These are phyloP conservation scores for Apiospora kogelbergensis DNA, from an alignment of 2,329 filamentous ascomycete species.

Conservation along the genomic window DNA sequence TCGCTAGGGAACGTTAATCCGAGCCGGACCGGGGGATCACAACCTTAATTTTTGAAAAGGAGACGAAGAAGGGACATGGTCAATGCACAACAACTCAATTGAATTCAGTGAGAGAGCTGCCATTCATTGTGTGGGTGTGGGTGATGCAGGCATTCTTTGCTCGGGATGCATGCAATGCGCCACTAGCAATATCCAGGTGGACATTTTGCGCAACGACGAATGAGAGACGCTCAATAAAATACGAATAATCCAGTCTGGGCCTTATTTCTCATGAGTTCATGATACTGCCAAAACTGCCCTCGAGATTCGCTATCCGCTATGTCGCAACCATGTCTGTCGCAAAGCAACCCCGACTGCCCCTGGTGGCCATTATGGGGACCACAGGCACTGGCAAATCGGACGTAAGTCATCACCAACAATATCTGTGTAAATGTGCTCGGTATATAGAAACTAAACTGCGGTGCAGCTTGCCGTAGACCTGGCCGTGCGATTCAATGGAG, in stretches of 20 bases:
- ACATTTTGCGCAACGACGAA: not conserved
- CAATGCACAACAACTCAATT: not conserved
- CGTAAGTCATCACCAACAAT: conserved; percentile 33
- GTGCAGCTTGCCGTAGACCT: conserved; percentile 83
- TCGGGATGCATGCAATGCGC: no score
- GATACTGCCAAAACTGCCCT: not conserved
- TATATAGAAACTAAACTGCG: not conserved
- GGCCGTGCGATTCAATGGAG: conserved; percentile 79
- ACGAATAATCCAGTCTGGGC: not conserved
- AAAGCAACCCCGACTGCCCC: conserved; percentile 50
- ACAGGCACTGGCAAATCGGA: conserved; percentile 75
- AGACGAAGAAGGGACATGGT: not conserved
- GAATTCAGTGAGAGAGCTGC: not conserved
- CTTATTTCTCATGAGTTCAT: not conserved
- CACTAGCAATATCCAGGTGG: not conserved
- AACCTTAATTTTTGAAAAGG: not conserved
- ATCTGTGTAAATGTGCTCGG: not conserved
- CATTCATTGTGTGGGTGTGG: not conserved
- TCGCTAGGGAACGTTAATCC: conserved; percentile 3
- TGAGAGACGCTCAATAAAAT: not conserved
- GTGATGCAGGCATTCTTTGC: no score
- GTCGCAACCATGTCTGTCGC: conserved; percentile 37
- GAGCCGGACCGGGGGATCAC: not conserved
- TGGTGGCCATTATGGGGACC: conserved; percentile 82
- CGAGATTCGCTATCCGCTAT: conserved; percentile 21